A percentile compares a stretch with the other conserved stretches of the same genome.
Conservation (phyloP, 2,329 filamentous ascomycete genomes). For the Colletotrichum graminicola region DNA sequence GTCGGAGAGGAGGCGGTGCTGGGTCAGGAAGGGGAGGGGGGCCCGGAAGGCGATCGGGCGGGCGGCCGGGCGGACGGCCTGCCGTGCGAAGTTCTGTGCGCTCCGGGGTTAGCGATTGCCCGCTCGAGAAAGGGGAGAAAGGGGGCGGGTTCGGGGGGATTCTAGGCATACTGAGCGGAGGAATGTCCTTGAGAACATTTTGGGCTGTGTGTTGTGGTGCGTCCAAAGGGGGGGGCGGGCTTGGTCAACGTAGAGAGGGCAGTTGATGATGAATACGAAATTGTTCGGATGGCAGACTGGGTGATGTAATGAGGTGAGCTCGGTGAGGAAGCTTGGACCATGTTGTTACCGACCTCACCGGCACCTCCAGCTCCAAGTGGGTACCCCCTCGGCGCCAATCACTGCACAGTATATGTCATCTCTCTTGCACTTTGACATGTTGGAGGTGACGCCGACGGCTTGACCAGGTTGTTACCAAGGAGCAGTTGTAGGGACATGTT, state of each 20-base stretch:
- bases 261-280: slow-evolving; percentile 34
- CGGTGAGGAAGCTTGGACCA: slow-evolving; percentile 37
- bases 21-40: slow-evolving; percentile 45
- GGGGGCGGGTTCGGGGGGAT: accelerated
- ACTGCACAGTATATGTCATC: slow-evolving; percentile 14
- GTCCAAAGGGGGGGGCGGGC: slow-evolving; percentile 7
- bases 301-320: slow-evolving; percentile 38
- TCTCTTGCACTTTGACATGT: background rate
- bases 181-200: slow-evolving; percentile 35
- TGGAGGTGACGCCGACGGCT: background rate
- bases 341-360: slow-evolving; percentile 6
- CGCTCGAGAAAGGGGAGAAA: accelerated
- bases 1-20: slow-evolving; percentile 80
- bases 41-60: slow-evolving; percentile 44
- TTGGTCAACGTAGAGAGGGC: slow-evolving; percentile 8
- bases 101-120: slow-evolving; percentile 9
- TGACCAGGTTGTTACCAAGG: background rate
- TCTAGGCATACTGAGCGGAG: slow-evolving; percentile 29
- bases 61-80: slow-evolving; percentile 53
- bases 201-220: slow-evolving; percentile 18
- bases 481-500: background rate
- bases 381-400: background rate
- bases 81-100: slow-evolving; percentile 53
- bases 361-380: background rate
- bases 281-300: slow-evolving; percentile 37